These are phyloP conservation scores for Bipolaris zeicola DNA, from an alignment of 2,329 filamentous ascomycete genomes.

Conservation along the genomic window DNA sequence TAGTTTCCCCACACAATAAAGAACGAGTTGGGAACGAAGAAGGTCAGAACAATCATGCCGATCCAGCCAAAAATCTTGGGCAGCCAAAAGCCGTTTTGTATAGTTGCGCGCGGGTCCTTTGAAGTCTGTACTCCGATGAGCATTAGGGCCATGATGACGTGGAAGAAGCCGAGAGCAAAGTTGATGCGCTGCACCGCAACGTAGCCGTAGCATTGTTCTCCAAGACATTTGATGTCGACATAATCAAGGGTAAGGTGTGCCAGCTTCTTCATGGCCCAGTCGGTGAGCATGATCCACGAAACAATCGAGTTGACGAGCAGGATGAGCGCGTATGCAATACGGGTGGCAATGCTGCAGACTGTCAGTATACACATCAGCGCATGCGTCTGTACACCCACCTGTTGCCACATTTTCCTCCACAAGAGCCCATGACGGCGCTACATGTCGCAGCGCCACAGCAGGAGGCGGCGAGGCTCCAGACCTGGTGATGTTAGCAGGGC, in stretches of 20 bases:
- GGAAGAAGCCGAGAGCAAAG: slow-evolving; percentile 93
- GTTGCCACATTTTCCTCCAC: slow-evolving; percentile 89
- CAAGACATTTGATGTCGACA: slow-evolving; percentile 89
- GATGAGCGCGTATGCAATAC: slow-evolving; percentile 93
- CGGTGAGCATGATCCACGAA: slow-evolving; percentile 98
- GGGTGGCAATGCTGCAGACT: slow-evolving; percentile 78
- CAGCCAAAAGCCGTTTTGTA: slow-evolving; percentile 99
- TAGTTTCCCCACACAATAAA: slow-evolving; percentile 97
- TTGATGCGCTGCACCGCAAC: slow-evolving; percentile 97
- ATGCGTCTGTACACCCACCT: slow-evolving; percentile 60
- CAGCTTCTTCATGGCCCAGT: slow-evolving; percentile 96
- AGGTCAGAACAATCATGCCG: slow-evolving; percentile 83
- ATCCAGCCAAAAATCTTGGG: slow-evolving; percentile 94
- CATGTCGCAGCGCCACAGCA: slow-evolving; percentile 97
- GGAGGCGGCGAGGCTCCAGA: slow-evolving; percentile 79
- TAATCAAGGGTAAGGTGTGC: slow-evolving; percentile 92
- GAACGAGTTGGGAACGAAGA: slow-evolving; percentile 93
- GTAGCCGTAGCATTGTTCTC: slow-evolving; percentile 91
- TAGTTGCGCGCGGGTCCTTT: slow-evolving; percentile 80
- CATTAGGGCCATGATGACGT: slow-evolving; percentile 81
- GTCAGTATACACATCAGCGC: slow-evolving; percentile 12
- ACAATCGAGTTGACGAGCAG: slow-evolving; percentile 95
- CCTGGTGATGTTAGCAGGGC: slow-evolving; percentile 53
- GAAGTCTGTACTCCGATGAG: slow-evolving; percentile 86
- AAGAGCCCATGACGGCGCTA: slow-evolving; percentile 92